Evolutionary conservation across 192 early-diverging fungal genomes (phyloP), one percentile per base, ranked within the genome.

Genomic region (Rhizoclosmatium sp.): DNA sequence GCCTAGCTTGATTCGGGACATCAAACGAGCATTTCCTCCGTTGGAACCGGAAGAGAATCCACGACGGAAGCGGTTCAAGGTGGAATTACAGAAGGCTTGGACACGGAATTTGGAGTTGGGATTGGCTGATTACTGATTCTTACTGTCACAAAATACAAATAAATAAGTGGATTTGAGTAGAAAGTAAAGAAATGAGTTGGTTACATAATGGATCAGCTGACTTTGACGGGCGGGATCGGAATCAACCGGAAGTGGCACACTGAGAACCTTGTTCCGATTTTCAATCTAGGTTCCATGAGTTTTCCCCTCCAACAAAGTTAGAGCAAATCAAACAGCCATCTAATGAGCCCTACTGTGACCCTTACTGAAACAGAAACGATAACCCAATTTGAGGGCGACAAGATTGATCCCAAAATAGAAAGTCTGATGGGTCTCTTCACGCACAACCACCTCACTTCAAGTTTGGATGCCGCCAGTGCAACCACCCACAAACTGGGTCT

Each of bases 1-100:
- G 5, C 42, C 66, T 10, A 16, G 31, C 47, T 68, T 68, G 2
- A 44, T 68, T 48, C 66, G 66, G 9, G 66, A 68, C 21, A 44
- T 68, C 5, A 68, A 68, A 21, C 66, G 66, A 4, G 66, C 66
- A 0, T 68, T 68, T 46, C 66, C 66, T 9, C 66, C 66, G 66
- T 46, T 68, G 45, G 66, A 68, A 44, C 66, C 66, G 7, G 66
- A 68, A 68, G 39, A 68, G 21, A 68, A 68, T 46, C 66, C 66
- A 41, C 23, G 66, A 12, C 4, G 66, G 14, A 68, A 68, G 66
- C 23, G 66, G 45, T 68, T 68, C 23, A 5, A 44, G 14, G 47
- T n/a, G 0, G 23, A 44, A 44, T 19, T 68, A 2, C 31, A 68
- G 66, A 68, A 48, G 45, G 66, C 66, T 10, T 68, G 66, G 66